Evolutionary conservation across 2,329 filamentous ascomycete species (phyloP), one percentile per base, ranked within the genome.

Genomic region (Eutypella sp.): DNA sequence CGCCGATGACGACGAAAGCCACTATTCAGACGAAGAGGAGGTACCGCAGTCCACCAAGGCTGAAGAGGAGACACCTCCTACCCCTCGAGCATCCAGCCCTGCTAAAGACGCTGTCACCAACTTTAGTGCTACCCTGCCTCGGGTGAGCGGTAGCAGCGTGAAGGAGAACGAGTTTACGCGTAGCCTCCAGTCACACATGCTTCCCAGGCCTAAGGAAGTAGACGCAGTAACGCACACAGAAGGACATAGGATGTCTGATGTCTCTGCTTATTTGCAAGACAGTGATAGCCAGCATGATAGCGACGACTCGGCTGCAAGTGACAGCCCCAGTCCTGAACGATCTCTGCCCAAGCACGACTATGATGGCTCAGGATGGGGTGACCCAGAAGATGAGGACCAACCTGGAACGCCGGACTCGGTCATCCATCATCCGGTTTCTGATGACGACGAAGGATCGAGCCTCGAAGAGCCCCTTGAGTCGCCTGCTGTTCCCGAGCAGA

Each of bases 391-490:
- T 45, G 73, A 77, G 2, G 70, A 79, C 1, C 83, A 85, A 51
- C 81, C 82, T 9, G 79, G 82, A 27, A 95, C 89, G 7, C 91
- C 92, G 13, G 87, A 90, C 41, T 97, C 92, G 6, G 91, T 97
- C 19, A 92, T 96, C 52, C 87, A 88, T 50, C 87, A 91, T 58
- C 81, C 83, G 2, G 65, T 88, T 40, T 66, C 70, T 3, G 70
- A 75, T 38, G 66, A 68, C 23, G 59, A 65, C 20, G 68, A 72
- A 1, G 69, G 74, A 8, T 70, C 75, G 62, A 18, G 13, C 18
- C 42, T 48, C n/a, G 57, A 57, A 4, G 61, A 65, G 38, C 63
- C 62, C 2, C 63, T 71, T 15, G 75, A 81, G 39, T 79, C 81
- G 0, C 81, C 82, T 2, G 75, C 74, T 29, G 81, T 97, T 47